Percentiles rank a stretch among this genome's conserved stretches.
Evolutionary conservation across 306 rosid genomes (phyloP).

Genomic region (Ochetophila trinervis): DNA sequence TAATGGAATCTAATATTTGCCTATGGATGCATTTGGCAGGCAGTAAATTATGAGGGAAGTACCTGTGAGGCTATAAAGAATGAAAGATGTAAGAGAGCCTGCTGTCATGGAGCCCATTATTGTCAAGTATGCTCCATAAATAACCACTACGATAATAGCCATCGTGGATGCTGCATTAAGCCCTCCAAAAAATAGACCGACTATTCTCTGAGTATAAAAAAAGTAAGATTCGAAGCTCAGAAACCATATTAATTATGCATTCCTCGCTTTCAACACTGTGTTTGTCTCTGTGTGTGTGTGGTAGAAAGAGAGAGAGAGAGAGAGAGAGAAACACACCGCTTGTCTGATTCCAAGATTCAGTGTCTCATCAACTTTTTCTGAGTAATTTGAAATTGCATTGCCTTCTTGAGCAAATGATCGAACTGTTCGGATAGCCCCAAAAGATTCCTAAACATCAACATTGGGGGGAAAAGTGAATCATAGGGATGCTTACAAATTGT

Average conservation of each 20-base stretch:
- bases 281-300: neutral
- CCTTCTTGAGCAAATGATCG: constrained; percentile 79
- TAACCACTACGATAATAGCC: constrained; percentile 65
- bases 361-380: constrained; percentile 72
- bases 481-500: neutral
- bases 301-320: neutral
- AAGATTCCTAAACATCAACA: constrained; percentile 56
- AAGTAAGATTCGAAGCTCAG: constrained; percentile 9
- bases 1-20: neutral
- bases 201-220: constrained; percentile 54
- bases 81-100: constrained; percentile 79
- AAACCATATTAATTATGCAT: neutral
- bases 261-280: neutral
- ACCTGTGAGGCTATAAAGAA: constrained; percentile 89
- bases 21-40: constrained; percentile 6
- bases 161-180: constrained; percentile 75
- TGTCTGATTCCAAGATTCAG: constrained; percentile 69
- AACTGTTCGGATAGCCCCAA: constrained; percentile 82
- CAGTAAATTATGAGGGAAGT: constrained; percentile 21
- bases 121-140: constrained; percentile 79
- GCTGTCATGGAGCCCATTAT: constrained; percentile 64
- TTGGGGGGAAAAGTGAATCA: neutral
- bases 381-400: constrained; percentile 59
- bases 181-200: constrained; percentile 78
- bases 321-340: constrained; percentile 56